A percentile compares a stretch with the other conserved stretches of the same genome.
phyloP scores from a whole-genome alignment of 1,284 basidiomycete species.

The Puccinia sorghi region DNA sequence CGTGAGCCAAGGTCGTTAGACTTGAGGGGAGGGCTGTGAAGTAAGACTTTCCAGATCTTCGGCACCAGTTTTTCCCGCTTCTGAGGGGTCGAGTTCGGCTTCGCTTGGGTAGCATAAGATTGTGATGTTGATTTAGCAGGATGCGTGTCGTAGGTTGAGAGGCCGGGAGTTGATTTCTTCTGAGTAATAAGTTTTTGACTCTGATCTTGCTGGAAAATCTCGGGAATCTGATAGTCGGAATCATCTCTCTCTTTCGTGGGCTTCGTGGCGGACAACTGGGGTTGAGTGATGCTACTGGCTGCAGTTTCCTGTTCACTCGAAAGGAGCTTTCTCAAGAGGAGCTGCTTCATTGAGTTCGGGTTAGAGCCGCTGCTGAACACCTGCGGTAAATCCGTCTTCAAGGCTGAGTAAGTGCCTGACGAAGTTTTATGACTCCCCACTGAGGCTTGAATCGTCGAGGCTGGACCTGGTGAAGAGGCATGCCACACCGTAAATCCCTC shows the following conservation, averaged over 20 bases:
- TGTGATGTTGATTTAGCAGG: not conserved
- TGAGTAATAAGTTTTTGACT: not conserved
- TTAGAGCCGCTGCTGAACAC: conserved; percentile 22
- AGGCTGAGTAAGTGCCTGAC: conserved; percentile 17
- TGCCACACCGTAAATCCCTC: not conserved
- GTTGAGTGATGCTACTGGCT: not conserved
- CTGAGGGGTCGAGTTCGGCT: not conserved
- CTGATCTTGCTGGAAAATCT: conserved; percentile 38
- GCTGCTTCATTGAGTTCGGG: conserved; percentile 31
- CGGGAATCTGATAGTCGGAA: conserved; percentile 41
- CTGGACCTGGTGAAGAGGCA: not conserved
- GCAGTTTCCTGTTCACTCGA: conserved; percentile 13
- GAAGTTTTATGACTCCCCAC: not conserved
- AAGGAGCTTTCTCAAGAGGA: conserved; percentile 29
- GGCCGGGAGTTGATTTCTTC: not conserved
- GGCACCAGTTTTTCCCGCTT: conserved; percentile 29
- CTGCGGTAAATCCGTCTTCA: conserved; percentile 38
- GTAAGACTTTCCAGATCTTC: conserved; percentile 18
- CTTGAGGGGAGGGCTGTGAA: not conserved
- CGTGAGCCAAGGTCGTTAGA: not conserved
- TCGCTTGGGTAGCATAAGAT: not conserved
- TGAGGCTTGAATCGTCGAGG: not conserved
- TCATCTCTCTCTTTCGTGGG: not conserved
- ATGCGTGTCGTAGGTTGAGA: not conserved
- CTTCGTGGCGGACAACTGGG: not conserved